Percentiles rank a stretch among this genome's conserved stretches.
Evolutionary conservation across 192 early-diverging fungal genomes (phyloP).

Genomic region (Hyaloraphidium curvatum): DNA sequence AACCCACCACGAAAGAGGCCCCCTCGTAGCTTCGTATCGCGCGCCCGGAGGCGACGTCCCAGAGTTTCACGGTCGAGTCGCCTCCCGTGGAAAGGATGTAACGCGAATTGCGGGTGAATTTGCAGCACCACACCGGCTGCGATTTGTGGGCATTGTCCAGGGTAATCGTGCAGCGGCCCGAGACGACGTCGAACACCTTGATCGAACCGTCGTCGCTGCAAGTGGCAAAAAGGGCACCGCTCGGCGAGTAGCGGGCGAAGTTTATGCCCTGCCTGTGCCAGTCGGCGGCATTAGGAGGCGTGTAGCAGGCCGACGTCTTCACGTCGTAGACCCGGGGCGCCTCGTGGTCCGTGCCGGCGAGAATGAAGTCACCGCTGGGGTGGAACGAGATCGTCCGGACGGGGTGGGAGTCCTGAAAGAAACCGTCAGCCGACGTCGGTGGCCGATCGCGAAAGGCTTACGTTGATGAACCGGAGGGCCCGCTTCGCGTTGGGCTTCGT

Average conservation of each 20-base stretch:
- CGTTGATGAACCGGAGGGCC: conserved; percentile 64
- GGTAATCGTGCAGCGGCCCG: conserved; percentile 50
- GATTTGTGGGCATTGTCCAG: conserved; percentile 64
- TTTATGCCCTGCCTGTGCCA: conserved; percentile 9
- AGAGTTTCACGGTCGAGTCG: conserved; percentile 54
- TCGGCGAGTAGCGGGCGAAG: not conserved
- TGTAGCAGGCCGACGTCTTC: conserved; percentile 65
- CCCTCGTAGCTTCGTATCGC: not conserved
- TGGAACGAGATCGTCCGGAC: conserved; percentile 75
- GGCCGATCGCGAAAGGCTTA: conserved; percentile 7
- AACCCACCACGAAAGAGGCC: not conserved
- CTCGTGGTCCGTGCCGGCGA: conserved; percentile 54
- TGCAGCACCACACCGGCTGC: conserved; percentile 42
- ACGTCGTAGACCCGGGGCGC: conserved; percentile 73
- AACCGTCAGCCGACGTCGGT: not conserved
- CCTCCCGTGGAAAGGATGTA: conserved; percentile 61
- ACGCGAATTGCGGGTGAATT: conserved; percentile 52
- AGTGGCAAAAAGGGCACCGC: conserved; percentile 17
- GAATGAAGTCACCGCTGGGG: conserved; percentile 75
- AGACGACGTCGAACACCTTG: conserved; percentile 68
- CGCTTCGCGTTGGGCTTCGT: conserved; percentile 58
- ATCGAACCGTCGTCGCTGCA: conserved; percentile 66
- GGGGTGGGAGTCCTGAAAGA: conserved; percentile 45
- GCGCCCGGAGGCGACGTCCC: conserved; percentile 38
- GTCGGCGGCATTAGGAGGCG: conserved; percentile 25